These are phyloP conservation scores for Deinandra increscens DNA, from an alignment of 129 eudicot genomes.

Conservation along the genomic window DNA sequence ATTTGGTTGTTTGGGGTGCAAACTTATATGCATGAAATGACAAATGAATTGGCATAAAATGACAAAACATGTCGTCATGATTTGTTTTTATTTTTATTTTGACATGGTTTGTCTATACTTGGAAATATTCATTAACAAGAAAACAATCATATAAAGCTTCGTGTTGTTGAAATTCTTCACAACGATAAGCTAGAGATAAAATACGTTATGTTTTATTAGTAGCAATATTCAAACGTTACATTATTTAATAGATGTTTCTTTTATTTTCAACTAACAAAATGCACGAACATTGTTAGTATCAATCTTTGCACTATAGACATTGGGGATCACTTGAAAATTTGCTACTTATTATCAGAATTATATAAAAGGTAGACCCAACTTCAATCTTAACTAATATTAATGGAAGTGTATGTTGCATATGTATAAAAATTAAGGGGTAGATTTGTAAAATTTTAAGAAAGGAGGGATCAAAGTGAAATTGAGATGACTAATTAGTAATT, in stretches of 20 bases:
- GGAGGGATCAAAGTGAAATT: conserved; percentile 13
- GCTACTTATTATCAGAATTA: no score
- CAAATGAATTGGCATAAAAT: neutral
- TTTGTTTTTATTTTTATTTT: neutral
- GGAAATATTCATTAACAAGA: neutral
- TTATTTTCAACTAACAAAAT: neutral
- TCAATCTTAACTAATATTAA: neutral
- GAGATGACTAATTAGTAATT: neutral
- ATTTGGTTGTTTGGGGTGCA: neutral
- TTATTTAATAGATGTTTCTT: neutral
- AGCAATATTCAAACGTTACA: neutral
- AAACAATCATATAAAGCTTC: neutral
- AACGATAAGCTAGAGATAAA: neutral
- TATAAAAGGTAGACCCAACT: neutral
- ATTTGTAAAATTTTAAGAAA: neutral
- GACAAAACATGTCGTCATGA: neutral
- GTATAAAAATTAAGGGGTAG: neutral
- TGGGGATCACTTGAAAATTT: no score
- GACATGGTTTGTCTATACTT: neutral
- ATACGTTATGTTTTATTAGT: neutral
- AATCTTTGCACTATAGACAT: no score
- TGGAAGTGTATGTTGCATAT: neutral
- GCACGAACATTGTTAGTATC: no score
- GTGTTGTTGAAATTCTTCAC: neutral
- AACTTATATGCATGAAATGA: neutral